phyloP scores from a whole-genome alignment of 2,329 filamentous ascomycete genomes.

The Cercospora janseana region DNA sequence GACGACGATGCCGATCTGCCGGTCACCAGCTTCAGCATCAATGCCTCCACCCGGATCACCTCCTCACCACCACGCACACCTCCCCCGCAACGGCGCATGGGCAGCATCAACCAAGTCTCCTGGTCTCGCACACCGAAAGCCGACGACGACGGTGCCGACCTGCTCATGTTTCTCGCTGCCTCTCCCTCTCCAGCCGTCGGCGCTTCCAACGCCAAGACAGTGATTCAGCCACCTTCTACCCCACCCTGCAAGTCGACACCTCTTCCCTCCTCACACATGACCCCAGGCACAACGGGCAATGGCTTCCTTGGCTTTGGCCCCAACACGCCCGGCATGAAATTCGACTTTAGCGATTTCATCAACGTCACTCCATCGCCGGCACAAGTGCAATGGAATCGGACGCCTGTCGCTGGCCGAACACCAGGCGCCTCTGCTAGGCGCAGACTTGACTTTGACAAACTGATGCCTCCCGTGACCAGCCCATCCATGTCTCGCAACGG shows the following conservation, averaged over 20 bases:
- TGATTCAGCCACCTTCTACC: conserved; percentile 53
- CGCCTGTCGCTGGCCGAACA: conserved; percentile 62
- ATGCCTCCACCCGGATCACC: conserved; percentile 47
- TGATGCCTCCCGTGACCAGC: conserved; percentile 56
- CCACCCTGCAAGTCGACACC: conserved; percentile 56
- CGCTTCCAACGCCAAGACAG: conserved; percentile 40
- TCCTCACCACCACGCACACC: conserved; percentile 86
- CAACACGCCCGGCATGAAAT: conserved; percentile 76
- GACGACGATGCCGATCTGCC: conserved; percentile 83
- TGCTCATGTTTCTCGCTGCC: conserved; percentile 83
- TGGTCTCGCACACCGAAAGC: conserved; percentile 55
- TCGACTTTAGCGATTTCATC: conserved; percentile 96
- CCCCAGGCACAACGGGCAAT: conserved; percentile 63
- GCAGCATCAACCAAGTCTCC: conserved; percentile 42
- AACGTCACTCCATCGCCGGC: conserved; percentile 96
- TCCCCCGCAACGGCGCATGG: conserved; percentile 50
- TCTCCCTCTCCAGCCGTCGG: conserved; percentile 77
- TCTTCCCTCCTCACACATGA: conserved; percentile 83
- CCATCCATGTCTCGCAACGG: conserved; percentile 38
- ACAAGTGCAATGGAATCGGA: conserved; percentile 73
- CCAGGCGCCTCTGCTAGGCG: conserved; percentile 67
- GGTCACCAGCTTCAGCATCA: conserved; percentile 66
- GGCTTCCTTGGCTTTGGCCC: conserved; percentile 60
- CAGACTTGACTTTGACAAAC: conserved; percentile 77
- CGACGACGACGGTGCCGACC: conserved; percentile 78